Conservation (phyloP, 352 stramenopile species). For the Phytopythium boreale region DNA sequence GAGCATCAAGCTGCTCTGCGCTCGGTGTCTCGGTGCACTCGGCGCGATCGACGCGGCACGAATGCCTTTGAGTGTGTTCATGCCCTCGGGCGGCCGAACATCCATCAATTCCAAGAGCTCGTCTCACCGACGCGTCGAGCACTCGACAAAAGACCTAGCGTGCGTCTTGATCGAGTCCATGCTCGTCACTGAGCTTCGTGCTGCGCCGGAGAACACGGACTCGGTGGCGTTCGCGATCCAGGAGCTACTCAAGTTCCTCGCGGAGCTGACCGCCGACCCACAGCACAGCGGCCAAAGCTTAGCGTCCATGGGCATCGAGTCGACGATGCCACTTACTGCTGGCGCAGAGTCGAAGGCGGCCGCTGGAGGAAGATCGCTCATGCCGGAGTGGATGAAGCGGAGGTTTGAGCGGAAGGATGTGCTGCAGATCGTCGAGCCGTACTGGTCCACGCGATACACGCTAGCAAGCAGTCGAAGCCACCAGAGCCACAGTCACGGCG, state of each 20-base stretch:
- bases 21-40: constrained; percentile 70
- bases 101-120: constrained; percentile 8
- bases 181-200: constrained; percentile 80
- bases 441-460: constrained; percentile 87
- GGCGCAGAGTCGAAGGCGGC: background rate
- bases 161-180: constrained; percentile 80
- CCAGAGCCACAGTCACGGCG: constrained; percentile 8
- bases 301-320: constrained; percentile 9
- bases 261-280: constrained; percentile 65
- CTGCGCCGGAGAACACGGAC: constrained; percentile 83
- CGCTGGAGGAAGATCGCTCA: constrained; percentile 13
- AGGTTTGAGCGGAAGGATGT: constrained; percentile 82
- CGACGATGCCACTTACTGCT: background rate
- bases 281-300: constrained; percentile 68
- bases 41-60: constrained; percentile 78
- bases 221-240: constrained; percentile 82
- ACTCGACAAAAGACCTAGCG: constrained; percentile 77
- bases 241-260: constrained; percentile 81
- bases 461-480: constrained; percentile 20
- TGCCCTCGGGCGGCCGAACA: constrained; percentile 27
- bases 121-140: constrained; percentile 40
- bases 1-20: constrained; percentile 65
- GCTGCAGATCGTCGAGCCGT: constrained; percentile 86
- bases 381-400: constrained; percentile 86
- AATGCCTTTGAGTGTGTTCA: constrained; percentile 67